phyloP scores from a whole-genome alignment of 1,284 basidiomycete genomes.

The Fomitopsis pinicola region DNA sequence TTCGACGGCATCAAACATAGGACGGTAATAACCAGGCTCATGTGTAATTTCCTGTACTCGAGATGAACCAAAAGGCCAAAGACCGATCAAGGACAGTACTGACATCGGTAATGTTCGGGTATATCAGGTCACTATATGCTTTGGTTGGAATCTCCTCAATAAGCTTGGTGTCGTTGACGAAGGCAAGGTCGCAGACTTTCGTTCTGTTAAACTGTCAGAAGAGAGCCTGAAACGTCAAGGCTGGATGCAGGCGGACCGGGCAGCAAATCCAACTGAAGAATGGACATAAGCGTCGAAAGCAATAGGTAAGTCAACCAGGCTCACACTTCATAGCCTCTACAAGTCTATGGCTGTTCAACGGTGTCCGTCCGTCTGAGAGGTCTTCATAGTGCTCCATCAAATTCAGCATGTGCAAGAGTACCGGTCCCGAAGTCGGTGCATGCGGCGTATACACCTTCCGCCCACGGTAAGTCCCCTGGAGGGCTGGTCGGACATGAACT shows the following conservation, averaged over 20 bases:
- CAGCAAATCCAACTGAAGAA: conserved; percentile 62
- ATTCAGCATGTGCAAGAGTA: conserved; percentile 78
- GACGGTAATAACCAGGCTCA: conserved; percentile 76
- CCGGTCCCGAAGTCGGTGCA: conserved; percentile 81
- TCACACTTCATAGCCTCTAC: conserved; percentile 77
- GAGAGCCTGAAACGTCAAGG: not conserved
- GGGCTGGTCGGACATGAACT: conserved; percentile 68
- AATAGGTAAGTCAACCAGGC: conserved; percentile 11
- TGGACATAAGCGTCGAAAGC: not conserved
- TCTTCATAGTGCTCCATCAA: conserved; percentile 64
- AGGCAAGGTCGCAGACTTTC: conserved; percentile 75
- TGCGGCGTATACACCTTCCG: conserved; percentile 81
- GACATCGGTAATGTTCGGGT: conserved; percentile 77
- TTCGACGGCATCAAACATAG: conserved; percentile 68
- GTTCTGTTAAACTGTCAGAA: conserved; percentile 46
- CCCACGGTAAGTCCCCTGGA: conserved; percentile 73
- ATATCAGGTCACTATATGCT: conserved; percentile 58
- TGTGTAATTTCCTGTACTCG: conserved; percentile 69
- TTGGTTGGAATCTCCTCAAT: conserved; percentile 73
- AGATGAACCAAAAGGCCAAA: conserved; percentile 11
- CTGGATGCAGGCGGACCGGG: conserved; percentile 42
- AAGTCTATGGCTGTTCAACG: conserved; percentile 64
- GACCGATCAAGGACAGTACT: conserved; percentile 22
- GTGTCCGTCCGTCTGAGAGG: conserved; percentile 44
- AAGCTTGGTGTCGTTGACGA: conserved; percentile 48